phyloP scores from a whole-genome alignment of 148 eudicot genomes.

The Heliosperma pusillum region DNA sequence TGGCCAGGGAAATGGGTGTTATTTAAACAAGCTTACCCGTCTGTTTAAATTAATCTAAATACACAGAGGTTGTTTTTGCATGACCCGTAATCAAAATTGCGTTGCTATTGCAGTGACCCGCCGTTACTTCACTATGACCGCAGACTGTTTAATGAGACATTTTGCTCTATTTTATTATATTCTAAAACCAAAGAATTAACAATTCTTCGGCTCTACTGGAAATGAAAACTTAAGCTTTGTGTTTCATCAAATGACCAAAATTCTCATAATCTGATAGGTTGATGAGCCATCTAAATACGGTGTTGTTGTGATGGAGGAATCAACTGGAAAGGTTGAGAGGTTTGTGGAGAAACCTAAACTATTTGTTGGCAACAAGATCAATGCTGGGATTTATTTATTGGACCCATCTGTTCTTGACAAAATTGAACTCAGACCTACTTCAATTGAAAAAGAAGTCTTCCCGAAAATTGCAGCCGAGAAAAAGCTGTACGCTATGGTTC shows the following conservation, averaged over 20 bases:
- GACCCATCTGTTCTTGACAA: conserved; percentile 81
- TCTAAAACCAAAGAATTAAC: no score
- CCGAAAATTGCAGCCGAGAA: conserved; percentile 71
- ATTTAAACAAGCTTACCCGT: no score
- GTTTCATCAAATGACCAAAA: background rate
- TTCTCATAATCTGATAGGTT: conserved; percentile 44
- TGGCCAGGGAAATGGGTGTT: no score
- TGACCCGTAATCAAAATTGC: no score
- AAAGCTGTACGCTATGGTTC: conserved; percentile 70
- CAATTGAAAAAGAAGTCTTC: conserved; percentile 87
- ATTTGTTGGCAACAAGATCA: conserved; percentile 94
- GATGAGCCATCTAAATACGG: conserved; percentile 97
- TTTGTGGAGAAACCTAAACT: conserved; percentile 90
- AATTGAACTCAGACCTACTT: conserved; percentile 75
- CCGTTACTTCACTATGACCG: no score
- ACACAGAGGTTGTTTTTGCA: no score
- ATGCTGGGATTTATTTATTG: conserved; percentile 84
- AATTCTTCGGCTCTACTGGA: no score
- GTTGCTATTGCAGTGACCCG: no score
- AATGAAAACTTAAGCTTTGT: no score
- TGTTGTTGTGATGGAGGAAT: conserved; percentile 84
- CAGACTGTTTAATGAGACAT: no score
- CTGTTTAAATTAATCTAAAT: no score
- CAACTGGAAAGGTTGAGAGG: conserved; percentile 74
- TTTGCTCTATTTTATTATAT: no score